Evolutionary conservation across 306 rosid species (phyloP), one percentile per base, ranked within the genome.

Genomic region (Sophora flavescens): DNA sequence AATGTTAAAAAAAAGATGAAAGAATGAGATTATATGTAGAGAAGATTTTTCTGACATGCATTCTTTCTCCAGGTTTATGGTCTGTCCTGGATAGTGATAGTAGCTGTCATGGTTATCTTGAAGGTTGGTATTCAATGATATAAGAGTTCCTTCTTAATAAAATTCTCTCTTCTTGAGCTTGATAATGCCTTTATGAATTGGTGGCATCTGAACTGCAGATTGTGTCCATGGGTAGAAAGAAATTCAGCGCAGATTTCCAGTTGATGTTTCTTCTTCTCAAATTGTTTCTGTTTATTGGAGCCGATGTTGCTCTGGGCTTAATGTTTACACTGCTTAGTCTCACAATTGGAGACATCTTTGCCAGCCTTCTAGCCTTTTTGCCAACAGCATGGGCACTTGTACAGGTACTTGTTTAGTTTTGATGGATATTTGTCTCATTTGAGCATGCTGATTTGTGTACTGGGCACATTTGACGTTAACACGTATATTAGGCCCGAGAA

Each of bases 381-480:
- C 99, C 99, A 53, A 95, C 97, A 1, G 93, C 90, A 17, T 95
- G 99, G 99, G 99, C 97, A 39, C 80, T 95, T 33, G 81, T 95
- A 57, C 87, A 74, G 97, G 98, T 93, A 86, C 51, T 72, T 66
- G 36, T 70, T 77, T 28, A 59, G 36, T 48, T 63, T 59, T 2
- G 50, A 8, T 54, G 8, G 8, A 18, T 60, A 62, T 60, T 30
- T 79, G 5, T 80, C 73, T 75, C 60, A 42, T 78, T 42, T 35
- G 35, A 17, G 28, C 7, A 3, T 48, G 9, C n/a, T 6, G 48
- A 74, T 14, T 33, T 33, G 30, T 45, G 33, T 80, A 57, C 63
- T 8, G 17, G 60, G 18, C 42, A 73, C 63, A 50, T 61, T 69
- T 60, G 45, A 48, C 35, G 32, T 30, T 30, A 30, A 2, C 32